Base-by-base conservation (phyloP, 1,139 yeast genomes). In the Magnusiomyces sp. region DNA sequence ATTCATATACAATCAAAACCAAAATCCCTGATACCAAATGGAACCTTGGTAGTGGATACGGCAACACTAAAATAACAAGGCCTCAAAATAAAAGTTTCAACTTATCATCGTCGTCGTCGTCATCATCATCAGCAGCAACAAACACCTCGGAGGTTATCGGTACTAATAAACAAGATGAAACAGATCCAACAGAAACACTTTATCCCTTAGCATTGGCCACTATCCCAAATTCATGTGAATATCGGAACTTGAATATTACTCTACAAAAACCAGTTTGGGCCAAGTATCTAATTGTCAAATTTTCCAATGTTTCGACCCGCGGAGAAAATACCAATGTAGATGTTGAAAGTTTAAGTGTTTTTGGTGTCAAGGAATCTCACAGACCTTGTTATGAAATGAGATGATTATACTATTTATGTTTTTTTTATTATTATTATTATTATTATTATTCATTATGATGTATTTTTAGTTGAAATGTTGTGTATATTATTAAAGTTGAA, bases 181-280 rank as follows among this genome's bases (percentile, higher is more conserved):
- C 29, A 23, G 29, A 23, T 7, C 7, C 17, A 20, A 33, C 49
- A 1, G 56, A 51, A 2, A 44, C 53, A 17, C 43, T 53, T 17
- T 40, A 45, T n/a, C 56, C 56, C 5, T 29, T 53, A 2, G 55
- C 53, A 1, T 33, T 53, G 20, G 55, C 51, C 1, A 29, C 54
- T 6, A 47, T 53, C 16, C 53, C 55, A 9, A 40, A 33, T 19
- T 7, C 19, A 14, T 48, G 16, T 43, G 46, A 14, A 36, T 37
- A 47, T 13, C 46, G 56, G 2, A 53, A 53, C 16, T 32, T 55
- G 48, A 50, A 48, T 2, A 45, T 50, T 31, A 42, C 50, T 23
- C 49, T 55, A 16, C 50, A 41, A 2, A 32, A 44, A 5, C 53
- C 56, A 4, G 38, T 54, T 7, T 31, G 40, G 16, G 53, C 52